Evolutionary conservation across 176 grass and related monocot genomes (phyloP).

Genomic region (Themeda triandra): DNA sequence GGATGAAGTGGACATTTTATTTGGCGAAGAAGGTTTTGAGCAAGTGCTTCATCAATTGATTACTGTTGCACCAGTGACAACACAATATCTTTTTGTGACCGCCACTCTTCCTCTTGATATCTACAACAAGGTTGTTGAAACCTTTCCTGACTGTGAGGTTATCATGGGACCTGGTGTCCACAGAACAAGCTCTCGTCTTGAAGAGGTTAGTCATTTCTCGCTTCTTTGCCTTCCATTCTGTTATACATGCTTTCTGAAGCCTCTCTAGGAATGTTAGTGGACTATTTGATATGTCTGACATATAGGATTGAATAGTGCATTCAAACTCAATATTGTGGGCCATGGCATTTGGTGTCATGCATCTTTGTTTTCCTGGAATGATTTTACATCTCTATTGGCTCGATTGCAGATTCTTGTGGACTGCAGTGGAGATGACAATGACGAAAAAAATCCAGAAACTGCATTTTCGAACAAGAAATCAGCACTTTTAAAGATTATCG

Average conservation of each 20-base stretch:
- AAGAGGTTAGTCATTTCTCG: conserved; percentile 58
- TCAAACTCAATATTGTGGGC: background rate
- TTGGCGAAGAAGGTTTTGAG: conserved; percentile 81
- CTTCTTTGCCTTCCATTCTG: background rate
- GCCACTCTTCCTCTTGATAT: conserved; percentile 88
- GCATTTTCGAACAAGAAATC: conserved; percentile 85
- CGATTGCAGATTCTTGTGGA: conserved; percentile 79
- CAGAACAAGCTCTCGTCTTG: conserved; percentile 82
- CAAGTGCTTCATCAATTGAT: conserved; percentile 84
- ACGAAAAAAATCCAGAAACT: conserved; percentile 86
- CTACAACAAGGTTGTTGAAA: conserved; percentile 86
- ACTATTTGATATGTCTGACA: background rate
- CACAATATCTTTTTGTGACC: conserved; percentile 92
- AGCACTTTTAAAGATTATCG: conserved; percentile 63
- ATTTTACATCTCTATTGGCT: conserved; percentile 2
- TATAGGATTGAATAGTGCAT: background rate
- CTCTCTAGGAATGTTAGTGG: background rate
- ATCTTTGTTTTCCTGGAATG: background rate
- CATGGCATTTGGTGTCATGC: background rate
- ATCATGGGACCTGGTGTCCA: conserved; percentile 92
- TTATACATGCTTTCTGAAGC: background rate
- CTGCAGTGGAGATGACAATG: conserved; percentile 77
- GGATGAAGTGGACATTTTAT: conserved; percentile 95
- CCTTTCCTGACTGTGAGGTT: conserved; percentile 88
- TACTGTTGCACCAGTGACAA: conserved; percentile 61